Evolutionary conservation across 768 basidiomycete species (phyloP), one percentile per base, ranked within the genome.

Genomic region (Suillus ampliporus): DNA sequence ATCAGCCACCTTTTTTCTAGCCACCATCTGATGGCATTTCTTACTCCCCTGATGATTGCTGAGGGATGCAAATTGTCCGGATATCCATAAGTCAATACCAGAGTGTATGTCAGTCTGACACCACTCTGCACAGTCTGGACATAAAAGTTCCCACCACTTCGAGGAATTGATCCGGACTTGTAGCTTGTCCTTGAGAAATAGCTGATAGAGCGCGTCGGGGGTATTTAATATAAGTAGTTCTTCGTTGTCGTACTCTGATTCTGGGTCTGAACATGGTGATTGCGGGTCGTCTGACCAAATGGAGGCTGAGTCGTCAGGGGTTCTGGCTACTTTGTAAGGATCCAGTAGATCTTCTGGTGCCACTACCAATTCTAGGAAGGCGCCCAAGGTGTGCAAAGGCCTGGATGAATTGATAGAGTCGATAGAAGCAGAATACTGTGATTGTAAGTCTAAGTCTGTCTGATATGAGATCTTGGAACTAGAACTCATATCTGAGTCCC

Each of bases 61-160:
- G 46, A 47, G 46, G 5, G 46, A 47, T 5, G 21, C 14, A 3
- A 47, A 47, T 8, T 47, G 23, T 1, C 46, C 14, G 3, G 23
- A 23, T 14, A 47, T 47, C 46, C 46, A 47, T 15, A 47, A 26
- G 23, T 47, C 3, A 0, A 47, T 47, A 4, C 46, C 46, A 0
- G 46, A 47, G 23, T 47, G 46, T 47, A 47, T 47, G 46, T 23
- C 46, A 47, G 46, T 47, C 23, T 47, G 46, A 8, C 23, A 47
- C 46, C 46, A 47, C 23, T 47, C 23, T 47, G 46, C 14, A 8
- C 23, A 47, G 14, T 47, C 46, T 5, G 23, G 46, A 26, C 46
- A 47, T 4, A 47, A 15, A 26, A 47, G 46, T 26, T 47, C 46
- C 46, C 46, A 47, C 46, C 14, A 0, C 46, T 47, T 47, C 1